Percentiles rank a stretch among this genome's conserved stretches.
These are phyloP conservation scores for Chenopodium berlandieri DNA, from an alignment of 148 eudicot genomes.

Conservation along the genomic window DNA sequence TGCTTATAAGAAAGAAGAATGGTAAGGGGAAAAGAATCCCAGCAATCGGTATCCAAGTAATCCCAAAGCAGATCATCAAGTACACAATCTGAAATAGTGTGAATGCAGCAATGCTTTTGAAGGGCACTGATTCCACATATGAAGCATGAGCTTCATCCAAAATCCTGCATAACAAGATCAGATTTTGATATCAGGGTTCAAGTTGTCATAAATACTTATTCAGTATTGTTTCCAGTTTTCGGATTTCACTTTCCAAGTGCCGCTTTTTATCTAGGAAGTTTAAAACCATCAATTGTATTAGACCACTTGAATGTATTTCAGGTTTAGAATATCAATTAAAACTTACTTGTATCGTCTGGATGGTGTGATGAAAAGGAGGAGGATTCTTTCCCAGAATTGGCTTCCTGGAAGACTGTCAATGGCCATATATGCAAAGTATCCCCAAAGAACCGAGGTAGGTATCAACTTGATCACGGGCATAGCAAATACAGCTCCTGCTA, in stretches of 20 bases:
- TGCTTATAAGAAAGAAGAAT: constrained; percentile 59
- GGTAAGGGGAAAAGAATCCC: constrained; percentile 80
- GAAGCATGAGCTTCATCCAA: constrained; percentile 65
- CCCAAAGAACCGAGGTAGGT: constrained; percentile 93
- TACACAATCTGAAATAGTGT: constrained; percentile 61
- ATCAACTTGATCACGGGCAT: constrained; percentile 71
- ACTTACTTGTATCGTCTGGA: constrained; percentile 70
- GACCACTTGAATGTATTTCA: not conserved
- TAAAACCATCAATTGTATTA: not conserved
- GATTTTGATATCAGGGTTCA: not conserved
- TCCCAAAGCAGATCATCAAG: constrained; percentile 63
- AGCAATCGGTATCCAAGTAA: constrained; percentile 84
- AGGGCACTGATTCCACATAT: constrained; percentile 70
- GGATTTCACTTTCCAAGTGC: too few relatives aligned
- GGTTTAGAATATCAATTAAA: not conserved
- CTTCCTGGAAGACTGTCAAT: constrained; percentile 85
- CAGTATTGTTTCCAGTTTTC: not conserved
- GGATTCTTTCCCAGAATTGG: constrained; percentile 81
- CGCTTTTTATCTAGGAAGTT: not conserved
- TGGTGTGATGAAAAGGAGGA: constrained; percentile 65
- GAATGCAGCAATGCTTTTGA: constrained; percentile 52
- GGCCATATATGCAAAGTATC: constrained; percentile 88
- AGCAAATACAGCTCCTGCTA: constrained; percentile 53
- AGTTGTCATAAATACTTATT: not conserved
- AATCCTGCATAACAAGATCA: constrained; percentile 40